phyloP scores from a whole-genome alignment of 192 early-diverging fungal genomes.

The Polychytrium aggregatum region DNA sequence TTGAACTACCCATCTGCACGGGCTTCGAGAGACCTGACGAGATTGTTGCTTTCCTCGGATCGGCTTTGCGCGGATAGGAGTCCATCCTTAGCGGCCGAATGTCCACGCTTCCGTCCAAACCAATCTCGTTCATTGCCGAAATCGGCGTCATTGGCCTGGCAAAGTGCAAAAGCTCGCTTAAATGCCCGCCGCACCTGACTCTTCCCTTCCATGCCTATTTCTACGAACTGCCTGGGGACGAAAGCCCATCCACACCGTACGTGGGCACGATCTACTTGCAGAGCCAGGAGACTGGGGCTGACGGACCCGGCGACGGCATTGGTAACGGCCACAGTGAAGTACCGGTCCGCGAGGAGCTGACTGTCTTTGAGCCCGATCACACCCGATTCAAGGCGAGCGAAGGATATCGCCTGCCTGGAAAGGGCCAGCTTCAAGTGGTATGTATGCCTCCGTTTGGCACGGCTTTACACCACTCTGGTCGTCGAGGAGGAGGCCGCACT shows the following conservation, averaged over 20 bases:
- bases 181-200: slow-evolving; percentile 55
- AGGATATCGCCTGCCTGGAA: slow-evolving; percentile 56
- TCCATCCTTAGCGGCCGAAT: slow-evolving; percentile 65
- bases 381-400: too few species aligned
- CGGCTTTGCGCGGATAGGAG: slow-evolving; percentile 50
- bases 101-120: slow-evolving; percentile 63
- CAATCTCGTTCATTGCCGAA: slow-evolving; percentile 57
- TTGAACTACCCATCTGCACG: not conserved
- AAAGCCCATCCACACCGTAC: slow-evolving; percentile 49
- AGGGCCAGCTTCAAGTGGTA: slow-evolving; percentile 67
- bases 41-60: slow-evolving; percentile 14
- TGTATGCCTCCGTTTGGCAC: slow-evolving; percentile 12
- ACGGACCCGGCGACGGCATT: not conserved
- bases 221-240: slow-evolving; percentile 54
- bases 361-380: too few species aligned
- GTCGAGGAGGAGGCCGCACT: too few species aligned
- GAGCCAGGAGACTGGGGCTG: slow-evolving; percentile 4
- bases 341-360: too few species aligned
- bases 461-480: too few species aligned
- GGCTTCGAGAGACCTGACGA: not conserved
- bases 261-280: slow-evolving; percentile 62
- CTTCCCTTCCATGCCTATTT: slow-evolving; percentile 62
- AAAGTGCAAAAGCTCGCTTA: slow-evolving; percentile 47
- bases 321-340: not conserved
- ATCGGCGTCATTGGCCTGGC: slow-evolving; percentile 58